Evolutionary conservation across 129 eudicot genomes (phyloP), one percentile per base, ranked within the genome.

Genomic region (Flaveria bidentis): DNA sequence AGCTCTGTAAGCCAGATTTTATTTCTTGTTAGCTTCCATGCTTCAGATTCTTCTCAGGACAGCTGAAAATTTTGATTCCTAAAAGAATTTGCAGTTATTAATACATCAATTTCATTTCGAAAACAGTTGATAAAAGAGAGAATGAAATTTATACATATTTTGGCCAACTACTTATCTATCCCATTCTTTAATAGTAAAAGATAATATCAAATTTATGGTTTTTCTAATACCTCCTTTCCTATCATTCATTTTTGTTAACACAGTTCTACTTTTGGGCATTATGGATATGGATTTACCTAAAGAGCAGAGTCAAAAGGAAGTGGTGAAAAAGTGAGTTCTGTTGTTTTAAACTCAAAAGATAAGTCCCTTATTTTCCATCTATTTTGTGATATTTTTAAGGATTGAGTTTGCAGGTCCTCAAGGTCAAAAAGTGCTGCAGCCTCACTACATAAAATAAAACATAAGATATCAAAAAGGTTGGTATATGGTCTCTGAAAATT

Each of bases 251-350:
- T n/a, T n/a, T 46, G 66, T 7, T 81, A 20, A 33, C 30, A 6
- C 36, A 75, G 84, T 69, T 81, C 58, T 55, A 28, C 81, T 41
- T 26, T 78, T 12, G 64, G 67, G 72, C 33, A 56, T 84, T 42
- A 82, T 79, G 33, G 83, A 68, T 44, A 71, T 61, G 50, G 23
- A n/a, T 67, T 41, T 64, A 53, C 50, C 62, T 23, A 50, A 82
- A 79, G 78, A 52, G 41, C 83, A 76, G 81, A 64, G 67, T 63
- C 82, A 67, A 69, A 44, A 33, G 81, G 76, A 64, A 45, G 60
- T 56, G 72, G 56, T 65, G 49, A 72, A 55, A 68, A 73, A 42
- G 93, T 88, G 79, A n/a, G 85, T 84, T 86, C 44, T 62, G 25
- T 74, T 44, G 17, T 57, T 67, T 69, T 71, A 23, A 73, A 39